phyloP scores from a whole-genome alignment of 2,329 filamentous ascomycete genomes.

The Magnaporthiopsis poae region DNA sequence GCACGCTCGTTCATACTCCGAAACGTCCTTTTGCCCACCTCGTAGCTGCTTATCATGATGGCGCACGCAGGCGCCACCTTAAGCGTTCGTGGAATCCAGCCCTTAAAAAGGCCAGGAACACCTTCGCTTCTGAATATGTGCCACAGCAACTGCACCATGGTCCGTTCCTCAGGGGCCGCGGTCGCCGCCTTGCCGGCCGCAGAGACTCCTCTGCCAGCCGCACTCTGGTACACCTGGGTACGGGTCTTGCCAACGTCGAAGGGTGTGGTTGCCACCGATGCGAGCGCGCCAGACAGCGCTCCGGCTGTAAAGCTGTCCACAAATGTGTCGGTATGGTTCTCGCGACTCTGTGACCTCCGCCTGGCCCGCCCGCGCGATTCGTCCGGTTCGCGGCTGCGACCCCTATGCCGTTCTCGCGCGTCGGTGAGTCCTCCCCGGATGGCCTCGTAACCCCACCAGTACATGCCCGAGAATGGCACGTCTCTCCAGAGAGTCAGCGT shows the following conservation, averaged over 20 bases:
- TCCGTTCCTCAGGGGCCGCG: constrained; percentile 60
- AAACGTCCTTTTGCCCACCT: constrained; percentile 86
- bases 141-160: constrained; percentile 74
- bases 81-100: constrained; percentile 81
- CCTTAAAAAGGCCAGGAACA: constrained; percentile 69
- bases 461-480: constrained; percentile 91
- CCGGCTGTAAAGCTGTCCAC: constrained; percentile 83
- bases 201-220: constrained; percentile 18
- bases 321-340: constrained; percentile 69
- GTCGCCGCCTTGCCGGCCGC: constrained; percentile 15
- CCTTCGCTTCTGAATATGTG: constrained; percentile 88
- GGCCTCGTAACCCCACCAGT: constrained; percentile 96
- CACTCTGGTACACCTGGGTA: constrained; percentile 70
- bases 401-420: constrained; percentile 45
- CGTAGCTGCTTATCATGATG: constrained; percentile 98
- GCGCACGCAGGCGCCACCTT: constrained; percentile 95
- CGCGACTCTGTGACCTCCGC: constrained; percentile 50
- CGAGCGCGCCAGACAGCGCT: constrained; percentile 70
- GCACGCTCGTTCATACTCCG: constrained; percentile 56
- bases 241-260: constrained; percentile 97
- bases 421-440: constrained; percentile 64
- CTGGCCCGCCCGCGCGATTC: constrained; percentile 30
- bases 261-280: constrained; percentile 81
- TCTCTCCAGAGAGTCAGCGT: constrained; percentile 91
- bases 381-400: constrained; percentile 29